Percentiles rank a stretch among this genome's conserved stretches.
Evolutionary conservation across 169 alveolate species (phyloP).

Genomic region (Toxoplasma gondii): DNA sequence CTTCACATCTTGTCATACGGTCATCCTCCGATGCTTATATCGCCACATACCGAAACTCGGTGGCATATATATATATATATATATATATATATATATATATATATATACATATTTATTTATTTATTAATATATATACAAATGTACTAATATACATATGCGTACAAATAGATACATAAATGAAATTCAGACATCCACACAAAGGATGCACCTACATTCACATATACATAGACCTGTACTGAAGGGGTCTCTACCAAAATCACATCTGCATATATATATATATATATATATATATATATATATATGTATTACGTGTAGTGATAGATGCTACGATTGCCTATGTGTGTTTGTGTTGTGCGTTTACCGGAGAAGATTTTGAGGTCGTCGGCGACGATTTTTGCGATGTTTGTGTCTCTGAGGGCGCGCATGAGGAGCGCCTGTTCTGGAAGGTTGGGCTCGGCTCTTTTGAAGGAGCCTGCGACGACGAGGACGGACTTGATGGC

Average conservation of each 20-base stretch:
- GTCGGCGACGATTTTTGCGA: slow-evolving; percentile 92
- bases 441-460: slow-evolving; percentile 92
- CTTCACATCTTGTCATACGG: too few species aligned
- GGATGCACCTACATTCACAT: too few species aligned
- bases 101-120: too few species aligned
- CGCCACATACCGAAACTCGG: too few species aligned
- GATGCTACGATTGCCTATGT: slow-evolving; percentile 59
- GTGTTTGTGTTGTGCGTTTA: slow-evolving; percentile 62
- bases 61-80: too few species aligned
- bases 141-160: not conserved
- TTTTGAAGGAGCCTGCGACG: slow-evolving; percentile 96
- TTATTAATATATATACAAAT: too few species aligned
- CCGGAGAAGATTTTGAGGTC: slow-evolving; percentile 94
- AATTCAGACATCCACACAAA: too few species aligned
- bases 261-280: not conserved
- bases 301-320: not conserved
- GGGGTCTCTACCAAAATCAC: too few species aligned
- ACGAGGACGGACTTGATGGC: slow-evolving; percentile 96
- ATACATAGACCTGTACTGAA: too few species aligned
- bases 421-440: slow-evolving; percentile 95
- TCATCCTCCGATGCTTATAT: too few species aligned
- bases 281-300: slow-evolving; percentile 80
- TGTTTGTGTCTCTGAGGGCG: slow-evolving; percentile 96
- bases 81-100: too few species aligned
- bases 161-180: not conserved